phyloP scores from a whole-genome alignment of 257 asterid species.

The Solanum ahanhuiri region DNA sequence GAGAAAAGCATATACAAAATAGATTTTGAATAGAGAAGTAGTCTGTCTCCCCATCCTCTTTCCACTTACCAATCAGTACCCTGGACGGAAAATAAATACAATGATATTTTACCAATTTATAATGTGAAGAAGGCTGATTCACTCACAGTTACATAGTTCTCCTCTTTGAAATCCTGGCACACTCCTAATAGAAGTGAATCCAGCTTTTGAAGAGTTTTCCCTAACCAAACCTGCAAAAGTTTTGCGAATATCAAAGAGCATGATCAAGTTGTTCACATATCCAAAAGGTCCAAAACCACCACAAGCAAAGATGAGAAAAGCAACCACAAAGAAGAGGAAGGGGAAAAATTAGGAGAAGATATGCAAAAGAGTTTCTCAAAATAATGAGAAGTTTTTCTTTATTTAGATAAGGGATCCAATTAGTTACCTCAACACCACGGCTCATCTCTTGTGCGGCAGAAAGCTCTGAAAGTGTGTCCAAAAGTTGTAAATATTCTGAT shows the following conservation, averaged over 20 bases:
- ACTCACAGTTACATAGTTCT: slow-evolving; percentile 81
- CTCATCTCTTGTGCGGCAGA: slow-evolving; percentile 89
- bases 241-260: not conserved
- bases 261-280: not conserved
- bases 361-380: not conserved
- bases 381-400: not conserved
- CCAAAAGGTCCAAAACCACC: not conserved
- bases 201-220: slow-evolving; percentile 90
- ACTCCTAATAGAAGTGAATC: slow-evolving; percentile 84
- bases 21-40: not conserved
- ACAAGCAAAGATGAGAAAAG: not conserved
- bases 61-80: not conserved
- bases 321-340: not conserved
- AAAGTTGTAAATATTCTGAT: slow-evolving; percentile 87
- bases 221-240: slow-evolving; percentile 81
- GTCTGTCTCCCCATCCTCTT: not conserved
- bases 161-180: slow-evolving; percentile 87
- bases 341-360: not conserved
- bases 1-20: not conserved
- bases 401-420: not conserved
- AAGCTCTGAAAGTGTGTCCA: slow-evolving; percentile 76
- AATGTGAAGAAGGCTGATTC: slow-evolving; percentile 10
- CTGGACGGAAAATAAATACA: not conserved
- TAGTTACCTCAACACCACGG: slow-evolving; percentile 78
- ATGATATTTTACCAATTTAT: not conserved